phyloP scores from a whole-genome alignment of 2,329 filamentous ascomycete genomes.

The Mycogone perniciosa region DNA sequence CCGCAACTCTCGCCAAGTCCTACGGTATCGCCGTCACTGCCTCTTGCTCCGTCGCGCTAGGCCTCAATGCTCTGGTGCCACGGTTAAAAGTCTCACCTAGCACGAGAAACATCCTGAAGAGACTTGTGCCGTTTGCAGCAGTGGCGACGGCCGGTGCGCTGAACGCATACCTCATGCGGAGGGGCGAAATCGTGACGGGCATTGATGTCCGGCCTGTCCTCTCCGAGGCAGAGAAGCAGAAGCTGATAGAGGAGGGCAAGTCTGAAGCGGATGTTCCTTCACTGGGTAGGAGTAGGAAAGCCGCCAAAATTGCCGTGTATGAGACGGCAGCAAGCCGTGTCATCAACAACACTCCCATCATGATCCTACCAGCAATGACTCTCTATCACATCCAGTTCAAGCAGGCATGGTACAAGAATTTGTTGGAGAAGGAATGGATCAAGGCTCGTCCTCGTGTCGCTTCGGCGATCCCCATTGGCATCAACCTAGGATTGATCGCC shows the following conservation, averaged over 20 bases:
- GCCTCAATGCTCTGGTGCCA: constrained; percentile 84
- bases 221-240: constrained; percentile 59
- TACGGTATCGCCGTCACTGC: constrained; percentile 89
- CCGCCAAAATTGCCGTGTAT: constrained; percentile 80
- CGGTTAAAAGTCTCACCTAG: constrained; percentile 73
- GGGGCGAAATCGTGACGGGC: constrained; percentile 86
- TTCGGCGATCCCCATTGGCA: constrained; percentile 53
- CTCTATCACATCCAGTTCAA: constrained; percentile 70
- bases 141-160: constrained; percentile 86
- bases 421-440: constrained; percentile 67
- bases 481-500: constrained; percentile 85
- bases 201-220: constrained; percentile 89
- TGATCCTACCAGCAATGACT: constrained; percentile 86
- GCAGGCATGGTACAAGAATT: constrained; percentile 33
- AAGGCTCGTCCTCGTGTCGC: constrained; percentile 63
- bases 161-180: constrained; percentile 96
- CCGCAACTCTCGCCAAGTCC: constrained; percentile 74
- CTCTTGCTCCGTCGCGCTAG: constrained; percentile 87
- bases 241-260: constrained; percentile 50
- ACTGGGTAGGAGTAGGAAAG: constrained; percentile 80
- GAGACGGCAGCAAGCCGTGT: constrained; percentile 91
- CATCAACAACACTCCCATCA: constrained; percentile 91
- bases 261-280: constrained; percentile 60
- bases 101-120: constrained; percentile 67
- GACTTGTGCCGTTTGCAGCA: constrained; percentile 93